Base-by-base conservation (phyloP, 495 filamentous ascomycete genomes). In the Chaetomium fimeti region DNA sequence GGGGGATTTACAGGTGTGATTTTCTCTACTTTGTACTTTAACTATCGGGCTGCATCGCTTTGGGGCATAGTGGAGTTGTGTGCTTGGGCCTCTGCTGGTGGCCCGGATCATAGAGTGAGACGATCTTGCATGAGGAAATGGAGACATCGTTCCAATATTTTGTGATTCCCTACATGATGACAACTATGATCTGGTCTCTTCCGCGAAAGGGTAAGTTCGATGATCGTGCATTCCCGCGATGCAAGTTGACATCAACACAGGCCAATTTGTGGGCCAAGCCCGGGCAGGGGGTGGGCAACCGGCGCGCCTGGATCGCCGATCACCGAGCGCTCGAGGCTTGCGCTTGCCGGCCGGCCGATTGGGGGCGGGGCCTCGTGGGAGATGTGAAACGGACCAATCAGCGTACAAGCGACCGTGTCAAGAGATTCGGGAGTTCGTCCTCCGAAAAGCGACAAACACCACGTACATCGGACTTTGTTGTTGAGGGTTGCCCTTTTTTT, bases 361-460 rank as follows among this genome's bases (percentile, higher is more conserved):
- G 5, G 15, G 15, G 32, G 32, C 32, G 32, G 32, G 32, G 32
- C 32, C 7, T n/a, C 52, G 47, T 11, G 11, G 49, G n/a, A 15
- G n/a, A n/a, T n/a, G 18, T 16, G 52, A 49, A 57, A 9, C 63
- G 28, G 47, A 32, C 71, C 64, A 71, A 73, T 71, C 62, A 64
- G 43, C 38, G 25, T 13, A 62, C 28, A 57, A 68, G 69, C 67
- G 57, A 72, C 69, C 67, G 69, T 72, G 69, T 72, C 43, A 29
- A 66, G 49, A 52, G 22, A 29, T 15, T 22, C 20, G 43, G 47
- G 36, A 25, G 13, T 15, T 47, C 12, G 15, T 49, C 43, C 36
- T 64, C 61, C 53, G 61, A 52, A 6, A 8, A 32, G 15, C n/a
- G 25, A 29, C 29, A 3, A 54, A 38, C 12, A 52, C 45, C 43